Conservation (phyloP, 768 basidiomycete species). For the Mycena kentingensis region DNA sequence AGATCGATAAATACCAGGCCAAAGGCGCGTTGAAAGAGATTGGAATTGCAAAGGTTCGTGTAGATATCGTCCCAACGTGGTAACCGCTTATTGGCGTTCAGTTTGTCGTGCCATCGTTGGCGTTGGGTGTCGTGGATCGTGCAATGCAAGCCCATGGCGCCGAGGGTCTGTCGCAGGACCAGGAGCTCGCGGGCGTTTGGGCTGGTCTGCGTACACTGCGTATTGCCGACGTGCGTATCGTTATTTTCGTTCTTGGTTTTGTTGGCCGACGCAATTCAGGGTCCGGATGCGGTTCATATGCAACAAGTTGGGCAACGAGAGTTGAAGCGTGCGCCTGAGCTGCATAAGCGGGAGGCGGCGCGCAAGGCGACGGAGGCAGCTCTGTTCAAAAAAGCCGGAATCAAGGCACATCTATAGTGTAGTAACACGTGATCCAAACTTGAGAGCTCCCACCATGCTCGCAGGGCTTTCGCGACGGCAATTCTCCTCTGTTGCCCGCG, state of each 20-base stretch:
- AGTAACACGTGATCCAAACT: constrained; percentile 10
- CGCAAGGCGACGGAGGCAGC: constrained; percentile 62
- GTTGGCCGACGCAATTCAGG: constrained; percentile 42
- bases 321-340: constrained; percentile 69
- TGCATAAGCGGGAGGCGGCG: constrained; percentile 57
- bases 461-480: constrained; percentile 14
- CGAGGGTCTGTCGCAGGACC: constrained; percentile 94
- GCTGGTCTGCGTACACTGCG: constrained; percentile 85
- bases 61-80: not conserved
- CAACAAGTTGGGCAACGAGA: constrained; percentile 94
- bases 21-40: constrained; percentile 98
- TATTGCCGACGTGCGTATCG: constrained; percentile 70
- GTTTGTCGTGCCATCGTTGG: constrained; percentile 95
- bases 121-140: constrained; percentile 85
- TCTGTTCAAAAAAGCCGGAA: constrained; percentile 58
- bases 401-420: constrained; percentile 57
- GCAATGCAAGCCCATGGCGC: constrained; percentile 95
- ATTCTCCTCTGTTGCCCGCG: constrained; percentile 23
- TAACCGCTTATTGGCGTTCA: constrained; percentile 33
- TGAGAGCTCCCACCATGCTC: not conserved
- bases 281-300: constrained; percentile 90
- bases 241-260: constrained; percentile 7
- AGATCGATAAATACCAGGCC: constrained; percentile 90
- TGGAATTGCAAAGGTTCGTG: constrained; percentile 87
- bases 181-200: constrained; percentile 75